Percentiles rank a stretch among this genome's conserved stretches.
These are phyloP conservation scores for Zymoseptoria brevis DNA, from an alignment of 2,329 filamentous ascomycete genomes.

Conservation along the genomic window DNA sequence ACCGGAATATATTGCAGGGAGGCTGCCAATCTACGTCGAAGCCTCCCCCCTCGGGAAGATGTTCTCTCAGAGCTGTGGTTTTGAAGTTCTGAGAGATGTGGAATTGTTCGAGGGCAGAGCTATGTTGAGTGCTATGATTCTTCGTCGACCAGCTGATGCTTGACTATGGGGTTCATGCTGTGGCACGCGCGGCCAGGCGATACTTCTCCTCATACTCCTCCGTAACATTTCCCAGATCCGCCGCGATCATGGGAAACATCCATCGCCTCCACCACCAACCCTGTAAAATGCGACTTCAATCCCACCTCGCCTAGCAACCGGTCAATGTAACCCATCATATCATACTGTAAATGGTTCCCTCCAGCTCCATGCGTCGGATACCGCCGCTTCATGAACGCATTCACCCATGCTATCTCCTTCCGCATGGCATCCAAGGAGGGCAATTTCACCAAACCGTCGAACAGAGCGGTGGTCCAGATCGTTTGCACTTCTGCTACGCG, in stretches of 20 bases:
- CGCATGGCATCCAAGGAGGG: not conserved
- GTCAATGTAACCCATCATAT: slow-evolving; percentile 10
- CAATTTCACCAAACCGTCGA: slow-evolving; percentile 13
- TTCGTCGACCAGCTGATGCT: too few relatives aligned
- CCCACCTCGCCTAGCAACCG: slow-evolving; percentile 3
- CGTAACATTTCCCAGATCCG: not conserved
- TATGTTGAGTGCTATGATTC: not conserved
- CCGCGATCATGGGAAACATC: not conserved
- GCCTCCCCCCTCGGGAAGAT: not conserved
- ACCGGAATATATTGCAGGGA: not conserved
- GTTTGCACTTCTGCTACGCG: slow-evolving; percentile 24
- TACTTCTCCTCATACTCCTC: not conserved
- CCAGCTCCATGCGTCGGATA: slow-evolving; percentile 4
- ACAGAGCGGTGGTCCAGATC: slow-evolving; percentile 22
- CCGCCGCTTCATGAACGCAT: slow-evolving; percentile 6
- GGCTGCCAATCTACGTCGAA: not conserved
- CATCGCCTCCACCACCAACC: not conserved
- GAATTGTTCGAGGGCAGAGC: not conserved
- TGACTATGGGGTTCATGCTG: too few relatives aligned
- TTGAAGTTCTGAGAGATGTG: not conserved
- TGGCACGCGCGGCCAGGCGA: not conserved
- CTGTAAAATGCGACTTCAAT: not conserved
- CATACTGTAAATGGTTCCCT: slow-evolving; percentile 8
- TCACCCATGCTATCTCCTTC: slow-evolving; percentile 5
- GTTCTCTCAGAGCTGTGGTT: not conserved